phyloP scores from a whole-genome alignment of 306 rosid genomes.

The Carpinus fangiana region DNA sequence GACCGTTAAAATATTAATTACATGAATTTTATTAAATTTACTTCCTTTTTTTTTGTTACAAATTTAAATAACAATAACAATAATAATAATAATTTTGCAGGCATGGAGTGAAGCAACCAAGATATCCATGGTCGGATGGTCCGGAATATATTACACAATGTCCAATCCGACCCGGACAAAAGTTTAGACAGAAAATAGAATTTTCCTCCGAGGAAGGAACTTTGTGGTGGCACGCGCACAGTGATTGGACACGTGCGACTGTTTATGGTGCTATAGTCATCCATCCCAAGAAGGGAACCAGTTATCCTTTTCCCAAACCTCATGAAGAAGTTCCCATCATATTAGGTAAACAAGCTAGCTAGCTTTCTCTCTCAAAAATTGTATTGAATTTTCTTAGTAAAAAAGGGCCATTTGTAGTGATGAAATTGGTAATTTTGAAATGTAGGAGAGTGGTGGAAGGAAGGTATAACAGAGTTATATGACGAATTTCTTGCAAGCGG shows the following conservation, averaged over 20 bases:
- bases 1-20: too few species aligned
- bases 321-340: constrained; percentile 43
- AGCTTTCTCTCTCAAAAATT: background rate
- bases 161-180: constrained; percentile 45
- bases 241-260: constrained; percentile 53
- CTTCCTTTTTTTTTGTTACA: background rate
- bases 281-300: constrained; percentile 39
- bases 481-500: constrained; percentile 30
- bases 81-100: constrained; percentile 5
- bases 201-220: constrained; percentile 59
- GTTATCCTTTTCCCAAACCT: constrained; percentile 58
- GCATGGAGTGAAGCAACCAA: constrained; percentile 62
- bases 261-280: constrained; percentile 60
- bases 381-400: too few species aligned
- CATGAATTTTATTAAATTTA: too few species aligned
- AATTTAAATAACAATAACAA: background rate
- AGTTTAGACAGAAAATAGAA: constrained; percentile 40
- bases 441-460: constrained; percentile 56
- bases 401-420: too few species aligned
- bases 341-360: constrained; percentile 35
- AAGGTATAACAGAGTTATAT: constrained; percentile 35
- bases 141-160: constrained; percentile 60
- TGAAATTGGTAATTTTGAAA: background rate
- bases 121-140: constrained; percentile 71
- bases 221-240: constrained; percentile 70